Conservation (phyloP, 371 early-diverging fungal genomes). For the Mortierella sp. region DNA sequence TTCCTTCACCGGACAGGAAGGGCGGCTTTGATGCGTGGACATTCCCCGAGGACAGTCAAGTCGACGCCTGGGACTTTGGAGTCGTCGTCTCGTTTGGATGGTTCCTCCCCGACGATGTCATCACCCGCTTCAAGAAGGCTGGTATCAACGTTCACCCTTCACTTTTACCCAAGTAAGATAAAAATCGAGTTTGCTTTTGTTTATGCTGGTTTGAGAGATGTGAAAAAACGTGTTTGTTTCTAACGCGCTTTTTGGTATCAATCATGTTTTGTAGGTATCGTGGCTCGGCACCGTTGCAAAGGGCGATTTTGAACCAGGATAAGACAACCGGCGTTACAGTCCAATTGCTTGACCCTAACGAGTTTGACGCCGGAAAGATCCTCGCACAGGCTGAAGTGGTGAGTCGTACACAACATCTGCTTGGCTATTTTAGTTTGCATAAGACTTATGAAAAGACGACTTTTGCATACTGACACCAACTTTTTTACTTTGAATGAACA, state of each 20-base stretch:
- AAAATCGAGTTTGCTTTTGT: conserved; percentile 63
- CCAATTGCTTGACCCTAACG: conserved; percentile 81
- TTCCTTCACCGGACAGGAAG: conserved; percentile 47
- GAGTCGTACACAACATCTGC: conserved; percentile 14
- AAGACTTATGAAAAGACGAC: too few species aligned
- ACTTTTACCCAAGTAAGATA: conserved; percentile 35
- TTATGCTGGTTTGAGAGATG: conserved; percentile 68
- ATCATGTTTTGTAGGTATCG: conserved; percentile 74
- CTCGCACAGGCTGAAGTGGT: conserved; percentile 75
- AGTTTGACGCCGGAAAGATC: conserved; percentile 91
- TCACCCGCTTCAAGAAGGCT: conserved; percentile 72
- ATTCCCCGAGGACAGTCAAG: conserved; percentile 39
- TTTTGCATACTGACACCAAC: not conserved
- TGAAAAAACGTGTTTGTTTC: not conserved
- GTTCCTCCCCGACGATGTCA: conserved; percentile 83
- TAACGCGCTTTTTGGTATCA: not conserved
- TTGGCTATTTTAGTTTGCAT: too few species aligned
- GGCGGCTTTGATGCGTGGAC: conserved; percentile 47
- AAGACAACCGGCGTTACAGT: conserved; percentile 87
- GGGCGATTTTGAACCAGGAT: conserved; percentile 86
- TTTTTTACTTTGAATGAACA: not conserved
- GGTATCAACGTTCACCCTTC: conserved; percentile 47
- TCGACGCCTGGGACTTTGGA: conserved; percentile 79
- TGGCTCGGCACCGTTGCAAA: conserved; percentile 94
- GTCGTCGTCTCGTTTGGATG: conserved; percentile 95